Base-by-base conservation (phyloP, 164 flowering plant genomes). In the Vitis cinerea region DNA sequence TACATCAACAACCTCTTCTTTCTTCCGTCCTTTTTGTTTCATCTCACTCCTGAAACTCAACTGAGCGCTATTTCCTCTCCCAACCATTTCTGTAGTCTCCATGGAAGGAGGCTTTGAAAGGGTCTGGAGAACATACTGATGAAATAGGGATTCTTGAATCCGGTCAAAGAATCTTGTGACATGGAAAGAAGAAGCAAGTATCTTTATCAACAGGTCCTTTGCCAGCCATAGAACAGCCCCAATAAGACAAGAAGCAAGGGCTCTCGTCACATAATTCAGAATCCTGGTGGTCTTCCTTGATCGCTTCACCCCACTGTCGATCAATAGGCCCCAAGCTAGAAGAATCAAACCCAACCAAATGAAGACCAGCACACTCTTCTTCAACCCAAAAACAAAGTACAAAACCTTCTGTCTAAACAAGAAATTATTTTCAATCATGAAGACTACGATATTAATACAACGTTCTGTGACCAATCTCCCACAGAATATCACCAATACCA, bases 1-100 rank as follows among this genome's bases (percentile, higher is more conserved):
- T 49, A 92, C 82, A 80, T 91, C 85, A 65, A 90, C 84, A 54
- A 84, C 84, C 61, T 80, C 86, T 71, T 80, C 85, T 49, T 82
- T 85, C 60, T 80, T 74, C 47, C 59, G 70, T 50, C 50, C 71
- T n/a, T 78, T 79, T 14, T 79, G 83, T 62, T 83, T 83, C 72
- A 61, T 72, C 47, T 23, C 3, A 56, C 59, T 74, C 59, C 65
- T 83, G 67, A 89, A 79, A 78, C 88, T 86, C 83, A 91, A 71
- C n/a, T 44, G 83, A 15, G 83, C 86, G 17, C 76, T 68, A 62
- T 72, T 71, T 58, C 79, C 14, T 1, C 73, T 65, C 9, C 79
- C 83, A 51, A 70, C 48, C 3, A 8, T 59, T 59, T 72, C 81
- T 3, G 70, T 75, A 55, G 61, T 44, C 64, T 74, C 83, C 82